Base-by-base conservation (phyloP, 164 flowering plant genomes). In the Kalanchoe fedtschenkoi region DNA sequence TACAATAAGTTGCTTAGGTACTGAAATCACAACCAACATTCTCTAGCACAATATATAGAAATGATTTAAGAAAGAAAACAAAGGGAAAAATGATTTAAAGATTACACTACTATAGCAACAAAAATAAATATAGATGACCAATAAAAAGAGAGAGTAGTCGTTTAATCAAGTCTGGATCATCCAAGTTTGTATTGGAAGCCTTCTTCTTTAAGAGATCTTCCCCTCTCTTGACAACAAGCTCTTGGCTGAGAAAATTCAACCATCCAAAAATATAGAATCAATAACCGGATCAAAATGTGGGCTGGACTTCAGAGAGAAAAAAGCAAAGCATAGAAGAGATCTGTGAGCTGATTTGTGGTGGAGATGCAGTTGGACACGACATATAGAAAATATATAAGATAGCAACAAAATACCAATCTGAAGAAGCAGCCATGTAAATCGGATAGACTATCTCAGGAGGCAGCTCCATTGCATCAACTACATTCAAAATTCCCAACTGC, bases 121-220 rank as follows among this genome's bases (percentile, higher is more conserved):
- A 8, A 17, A 19, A 30, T 24, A 3, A 2, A 4, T 35, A 55
- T 19, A 39, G 16, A 34, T 10, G 11, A 92, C 98, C 98, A 80
- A 77, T 92, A 69, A 86, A 89, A 26, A 92, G 75, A 51, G 79
- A 60, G 72, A 89, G 86, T 1, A 92, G 79, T 64, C 59, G 78
- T 66, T 65, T 83, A 54, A 92, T 83, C 69, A 92, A 79, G 60
- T 69, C 66, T 16, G 71, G 71, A 69, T 89, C 87, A 60, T 92
- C 98, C 67, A 92, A 76, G 73, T 88, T 85, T 16, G 79, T 83
- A 61, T 66, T 75, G 67, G 80, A 77, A 68, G 87, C 86, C 73
- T 82, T 85, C 79, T 80, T 87, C 80, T 81, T 91, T 54, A 92
- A 56, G 64, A 92, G 93, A 71, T 78, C 96, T 67, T 92, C 98